A percentile compares a stretch with the other conserved stretches of the same genome.
Conservation (phyloP, 2,329 filamentous ascomycete genomes). For the Ampelomyces quisqualis region DNA sequence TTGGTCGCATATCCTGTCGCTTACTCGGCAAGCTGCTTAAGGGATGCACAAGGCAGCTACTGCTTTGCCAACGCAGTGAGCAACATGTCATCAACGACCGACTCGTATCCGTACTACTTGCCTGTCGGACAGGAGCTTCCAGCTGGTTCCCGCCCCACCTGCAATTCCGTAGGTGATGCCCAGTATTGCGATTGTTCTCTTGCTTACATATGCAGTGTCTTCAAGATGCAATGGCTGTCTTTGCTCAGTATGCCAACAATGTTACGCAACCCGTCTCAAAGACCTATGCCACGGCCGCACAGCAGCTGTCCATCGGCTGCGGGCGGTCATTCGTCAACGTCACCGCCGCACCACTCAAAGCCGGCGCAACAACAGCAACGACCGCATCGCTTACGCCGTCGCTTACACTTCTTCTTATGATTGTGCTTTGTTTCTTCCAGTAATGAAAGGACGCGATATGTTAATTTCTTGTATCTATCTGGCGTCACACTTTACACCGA, state of each 20-base stretch:
- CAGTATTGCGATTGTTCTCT: background rate
- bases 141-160: constrained; percentile 66
- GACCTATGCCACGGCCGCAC: constrained; percentile 71
- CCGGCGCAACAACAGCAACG: constrained; percentile 26
- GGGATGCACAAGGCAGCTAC: constrained; percentile 62
- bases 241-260: constrained; percentile 67
- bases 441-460: constrained; percentile 17
- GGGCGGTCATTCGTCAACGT: constrained; percentile 57
- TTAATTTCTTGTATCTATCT: constrained; percentile 25
- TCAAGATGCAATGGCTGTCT: constrained; percentile 78
- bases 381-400: constrained; percentile 30
- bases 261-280: constrained; percentile 64
- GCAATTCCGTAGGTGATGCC: constrained; percentile 51
- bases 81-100: constrained; percentile 67
- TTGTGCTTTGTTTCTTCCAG: constrained; percentile 37
- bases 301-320: constrained; percentile 67
- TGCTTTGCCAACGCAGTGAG: constrained; percentile 87
- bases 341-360: constrained; percentile 48
- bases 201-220: constrained; percentile 57
- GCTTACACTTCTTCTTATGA: constrained; percentile 38
- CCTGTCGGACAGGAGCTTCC: constrained; percentile 75
- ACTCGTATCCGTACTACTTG: constrained; percentile 82
- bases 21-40: constrained; percentile 79
- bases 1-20: constrained; percentile 75
- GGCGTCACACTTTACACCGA: constrained; percentile 17